Base-by-base conservation (phyloP, 768 basidiomycete genomes). In the Tephrocybe sp. region DNA sequence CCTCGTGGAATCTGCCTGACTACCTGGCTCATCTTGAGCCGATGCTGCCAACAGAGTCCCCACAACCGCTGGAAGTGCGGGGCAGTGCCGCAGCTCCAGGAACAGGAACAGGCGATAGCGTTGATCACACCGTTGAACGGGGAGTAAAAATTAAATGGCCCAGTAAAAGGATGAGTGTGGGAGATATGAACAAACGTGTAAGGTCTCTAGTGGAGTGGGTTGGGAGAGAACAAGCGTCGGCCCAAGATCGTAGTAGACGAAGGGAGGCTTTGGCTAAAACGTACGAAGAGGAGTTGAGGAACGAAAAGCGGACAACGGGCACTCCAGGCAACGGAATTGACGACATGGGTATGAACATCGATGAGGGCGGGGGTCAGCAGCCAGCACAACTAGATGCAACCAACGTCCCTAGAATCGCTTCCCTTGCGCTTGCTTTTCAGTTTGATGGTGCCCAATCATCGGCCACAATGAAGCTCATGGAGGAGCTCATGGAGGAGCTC, bases 131-230 rank as follows among this genome's bases (percentile, higher is more conserved):
- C 8, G 74, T 78, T 63, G 86, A 91, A 62, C 74, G 89, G 40
- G 88, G 88, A 8, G 88, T 91, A 12, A 87, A 91, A 65, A 86
- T 97, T 49, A 88, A 91, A 60, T 98, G 91, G 87, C 95, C 94
- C 1, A 83, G 83, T 56, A 94, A 94, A 69, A 79, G 95, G 44
- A 94, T 86, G 81, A 97, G 94, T 57, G 86, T 95, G n/a, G 88
- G 85, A 16, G 95, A 97, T 65, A 95, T 98, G 92, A 90, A 92
- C 66, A 97, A 97, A 70, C 84, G 95, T 21, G 91, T 95, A 19
- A 77, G 91, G 29, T 82, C 86, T 36, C 76, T 98, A 41, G 82
- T 95, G 16, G 94, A 97, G 61, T 97, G 90, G 84, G 91, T 97
- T n/a, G 89, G 87, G 23, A 75, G 91, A 49, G 88, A 92, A 61